A percentile compares a stretch with the other conserved stretches of the same genome.
Evolutionary conservation across 768 basidiomycete genomes (phyloP).

Genomic region (Tylopilus plumbeoviolaceoides): DNA sequence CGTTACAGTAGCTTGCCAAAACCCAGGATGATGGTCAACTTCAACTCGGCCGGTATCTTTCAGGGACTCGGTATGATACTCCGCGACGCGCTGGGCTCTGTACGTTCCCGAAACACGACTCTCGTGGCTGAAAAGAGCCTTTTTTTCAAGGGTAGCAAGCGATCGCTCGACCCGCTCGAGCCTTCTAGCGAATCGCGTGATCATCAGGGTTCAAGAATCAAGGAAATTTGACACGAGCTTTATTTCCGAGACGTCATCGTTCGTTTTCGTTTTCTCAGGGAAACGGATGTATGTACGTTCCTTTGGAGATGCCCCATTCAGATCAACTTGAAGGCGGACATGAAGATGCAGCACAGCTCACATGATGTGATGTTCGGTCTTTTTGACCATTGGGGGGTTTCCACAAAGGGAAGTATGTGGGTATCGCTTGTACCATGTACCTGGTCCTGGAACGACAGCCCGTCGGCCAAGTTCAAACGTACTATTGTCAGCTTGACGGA

Average conservation of each 20-base stretch:
- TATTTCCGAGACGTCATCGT: constrained; percentile 1
- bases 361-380: neutral
- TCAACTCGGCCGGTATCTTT: neutral
- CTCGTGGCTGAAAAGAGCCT: neutral
- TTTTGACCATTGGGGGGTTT: neutral
- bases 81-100: constrained; percentile 1
- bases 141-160: neutral
- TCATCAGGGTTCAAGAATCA: neutral
- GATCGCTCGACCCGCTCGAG: neutral
- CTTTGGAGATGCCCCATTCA: constrained; percentile 4
- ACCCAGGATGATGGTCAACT: constrained; percentile 4
- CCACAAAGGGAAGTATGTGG: constrained; percentile 2
- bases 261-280: neutral
- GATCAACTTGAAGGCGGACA: neutral
- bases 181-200: neutral
- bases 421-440: neutral
- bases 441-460: neutral
- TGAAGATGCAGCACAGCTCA: neutral
- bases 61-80: constrained; percentile 5
- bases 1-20: neutral
- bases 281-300: neutral
- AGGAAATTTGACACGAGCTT: neutral
- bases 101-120: constrained; percentile 3
- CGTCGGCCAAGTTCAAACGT: neutral
- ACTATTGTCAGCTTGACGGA: neutral